Evolutionary conservation across 139 green algal genomes (phyloP).

Genomic region (Nannochloris sp.): DNA sequence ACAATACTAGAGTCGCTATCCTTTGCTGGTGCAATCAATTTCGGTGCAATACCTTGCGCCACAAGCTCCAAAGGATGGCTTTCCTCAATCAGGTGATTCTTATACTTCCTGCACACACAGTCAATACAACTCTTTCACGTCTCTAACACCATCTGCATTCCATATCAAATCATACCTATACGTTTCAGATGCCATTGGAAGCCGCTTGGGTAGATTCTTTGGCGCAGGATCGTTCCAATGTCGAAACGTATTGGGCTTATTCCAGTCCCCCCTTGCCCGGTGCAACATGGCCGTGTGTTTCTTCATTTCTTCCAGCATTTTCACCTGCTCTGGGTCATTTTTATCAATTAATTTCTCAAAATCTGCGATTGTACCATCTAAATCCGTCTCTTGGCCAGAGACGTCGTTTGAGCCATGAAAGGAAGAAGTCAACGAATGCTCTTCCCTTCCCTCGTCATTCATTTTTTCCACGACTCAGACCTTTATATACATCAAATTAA

Average conservation of each 20-base stretch:
- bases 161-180: conserved; percentile 6
- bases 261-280: conserved; percentile 21
- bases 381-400: neutral
- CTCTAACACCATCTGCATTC: neutral
- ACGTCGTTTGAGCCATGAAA: neutral
- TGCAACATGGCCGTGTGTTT: conserved; percentile 17
- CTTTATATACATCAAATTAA: no score
- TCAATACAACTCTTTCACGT: neutral
- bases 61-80: conserved; percentile 5
- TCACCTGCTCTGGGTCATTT: conserved; percentile 17
- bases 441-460: no score
- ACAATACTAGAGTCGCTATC: neutral
- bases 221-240: conserved; percentile 23
- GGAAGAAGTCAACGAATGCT: neutral
- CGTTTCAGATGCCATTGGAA: neutral
- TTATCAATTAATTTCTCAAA: conserved; percentile 19
- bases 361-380: conserved; percentile 5
- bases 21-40: neutral
- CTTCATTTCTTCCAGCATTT: conserved; percentile 20
- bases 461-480: no score
- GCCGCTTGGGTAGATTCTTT: neutral
- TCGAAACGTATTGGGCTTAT: conserved; percentile 7
- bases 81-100: conserved; percentile 9
- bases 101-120: conserved; percentile 10
- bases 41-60: neutral